Evolutionary conservation across 768 basidiomycete species (phyloP).

Genomic region (Phylloporus sp.): DNA sequence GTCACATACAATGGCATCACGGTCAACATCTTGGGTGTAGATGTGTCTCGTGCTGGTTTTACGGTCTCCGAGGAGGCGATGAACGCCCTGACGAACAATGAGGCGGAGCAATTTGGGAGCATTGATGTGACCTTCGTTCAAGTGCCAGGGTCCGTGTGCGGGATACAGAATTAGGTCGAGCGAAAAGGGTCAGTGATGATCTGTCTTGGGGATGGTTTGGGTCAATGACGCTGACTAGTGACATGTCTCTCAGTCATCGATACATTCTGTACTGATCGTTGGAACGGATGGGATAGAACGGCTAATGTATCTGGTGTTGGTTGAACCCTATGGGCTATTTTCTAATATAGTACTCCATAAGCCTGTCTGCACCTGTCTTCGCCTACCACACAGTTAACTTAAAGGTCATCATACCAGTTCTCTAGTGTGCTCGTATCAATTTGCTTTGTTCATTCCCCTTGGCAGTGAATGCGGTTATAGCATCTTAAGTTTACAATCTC

Average conservation of each 20-base stretch:
- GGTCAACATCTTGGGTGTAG: constrained; percentile 54
- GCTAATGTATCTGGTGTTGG: neutral
- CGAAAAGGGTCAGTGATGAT: neutral
- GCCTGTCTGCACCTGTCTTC: too few relatives aligned
- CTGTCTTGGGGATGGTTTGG: neutral
- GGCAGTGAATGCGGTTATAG: too few relatives aligned
- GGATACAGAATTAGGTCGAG: neutral
- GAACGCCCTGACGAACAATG: constrained; percentile 18
- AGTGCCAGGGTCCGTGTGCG: neutral
- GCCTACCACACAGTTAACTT: too few relatives aligned
- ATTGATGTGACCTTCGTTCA: constrained; percentile 12
- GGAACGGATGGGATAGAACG: neutral
- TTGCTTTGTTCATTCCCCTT: too few relatives aligned
- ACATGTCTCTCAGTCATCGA: constrained; percentile 1
- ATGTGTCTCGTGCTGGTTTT: constrained; percentile 42
- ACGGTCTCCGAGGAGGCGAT: constrained; percentile 31
- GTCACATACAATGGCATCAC: constrained; percentile 30
- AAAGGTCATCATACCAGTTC: too few relatives aligned
- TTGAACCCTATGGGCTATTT: constrained; percentile 1
- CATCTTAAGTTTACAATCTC: too few relatives aligned
- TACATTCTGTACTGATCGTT: too few relatives aligned
- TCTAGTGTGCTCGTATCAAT: too few relatives aligned
- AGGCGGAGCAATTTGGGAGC: constrained; percentile 14
- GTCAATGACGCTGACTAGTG: constrained; percentile 3
- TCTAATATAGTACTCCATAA: neutral